phyloP scores from a whole-genome alignment of 345 rosid species.

The Eucalyptus leucophloia region DNA sequence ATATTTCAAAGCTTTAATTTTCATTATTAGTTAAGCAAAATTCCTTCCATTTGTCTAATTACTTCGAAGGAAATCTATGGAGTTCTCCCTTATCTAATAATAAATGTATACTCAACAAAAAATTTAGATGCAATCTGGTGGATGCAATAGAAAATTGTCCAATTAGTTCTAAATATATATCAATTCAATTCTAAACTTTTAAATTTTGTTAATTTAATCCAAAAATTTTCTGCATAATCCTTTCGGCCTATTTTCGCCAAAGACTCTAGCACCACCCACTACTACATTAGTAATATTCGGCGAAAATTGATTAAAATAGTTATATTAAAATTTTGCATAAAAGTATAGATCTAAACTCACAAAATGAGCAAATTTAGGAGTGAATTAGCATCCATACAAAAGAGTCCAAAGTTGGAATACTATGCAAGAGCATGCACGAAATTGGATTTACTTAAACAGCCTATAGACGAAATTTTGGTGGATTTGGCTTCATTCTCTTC shows the following conservation, averaged over 20 bases:
- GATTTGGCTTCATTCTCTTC: no score
- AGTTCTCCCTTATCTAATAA: neutral
- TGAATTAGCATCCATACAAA: neutral
- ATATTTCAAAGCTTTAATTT: neutral
- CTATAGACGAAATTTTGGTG: neutral
- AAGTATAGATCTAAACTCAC: neutral
- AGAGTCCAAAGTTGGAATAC: neutral
- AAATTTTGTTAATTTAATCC: neutral
- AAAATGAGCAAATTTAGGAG: neutral
- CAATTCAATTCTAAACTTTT: neutral
- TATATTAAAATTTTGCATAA: neutral
- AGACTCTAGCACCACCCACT: neutral
- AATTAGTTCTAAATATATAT: neutral
- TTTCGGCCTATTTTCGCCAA: rapidly evolving
- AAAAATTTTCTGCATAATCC: neutral
- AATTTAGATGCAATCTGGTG: neutral
- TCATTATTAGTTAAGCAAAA: neutral
- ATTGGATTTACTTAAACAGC: neutral
- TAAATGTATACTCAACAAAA: neutral
- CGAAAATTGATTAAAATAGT: neutral
- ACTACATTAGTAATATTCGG: neutral
- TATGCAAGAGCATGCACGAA: neutral
- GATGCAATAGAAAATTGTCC: neutral
- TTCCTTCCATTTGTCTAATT: neutral
- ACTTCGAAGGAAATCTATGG: neutral